Evolutionary conservation across 2,329 filamentous ascomycete species (phyloP).

Genomic region (Trichoderma aggressivum): DNA sequence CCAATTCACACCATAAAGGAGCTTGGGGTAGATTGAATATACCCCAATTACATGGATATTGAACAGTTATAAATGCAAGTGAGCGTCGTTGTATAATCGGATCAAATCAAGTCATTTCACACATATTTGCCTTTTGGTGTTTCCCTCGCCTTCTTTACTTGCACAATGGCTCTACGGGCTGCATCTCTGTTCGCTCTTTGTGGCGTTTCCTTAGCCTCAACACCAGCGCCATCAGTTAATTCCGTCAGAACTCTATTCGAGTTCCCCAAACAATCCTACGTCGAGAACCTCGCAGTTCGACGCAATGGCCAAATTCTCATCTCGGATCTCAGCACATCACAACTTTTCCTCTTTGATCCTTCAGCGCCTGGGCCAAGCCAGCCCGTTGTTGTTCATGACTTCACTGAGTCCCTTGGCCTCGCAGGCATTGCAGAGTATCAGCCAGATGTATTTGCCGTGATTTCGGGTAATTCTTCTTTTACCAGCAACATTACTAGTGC

Average conservation of each 20-base stretch:
- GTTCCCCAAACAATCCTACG: conserved; percentile 14
- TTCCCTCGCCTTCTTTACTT: background rate
- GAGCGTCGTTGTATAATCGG: background rate
- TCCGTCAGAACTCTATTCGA: conserved; percentile 12
- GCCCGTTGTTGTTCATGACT: conserved; percentile 29
- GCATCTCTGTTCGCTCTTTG: background rate
- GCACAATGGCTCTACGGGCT: background rate
- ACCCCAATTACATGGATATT: background rate
- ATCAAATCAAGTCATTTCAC: too few species aligned
- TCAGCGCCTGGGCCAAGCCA: conserved; percentile 9
- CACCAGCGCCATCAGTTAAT: background rate
- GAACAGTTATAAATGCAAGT: background rate
- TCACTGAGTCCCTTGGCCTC: conserved; percentile 26
- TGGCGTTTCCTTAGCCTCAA: conserved; percentile 1
- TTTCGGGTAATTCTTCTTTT: conserved; percentile 26
- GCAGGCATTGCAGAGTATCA: conserved; percentile 36
- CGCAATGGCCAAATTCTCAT: conserved; percentile 37
- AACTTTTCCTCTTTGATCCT: conserved; percentile 35
- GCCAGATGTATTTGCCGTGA: conserved; percentile 33
- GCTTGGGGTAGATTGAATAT: conserved; percentile 6
- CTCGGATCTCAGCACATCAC: conserved; percentile 29
- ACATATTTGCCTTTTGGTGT: background rate
- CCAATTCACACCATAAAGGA: background rate
- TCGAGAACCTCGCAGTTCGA: conserved; percentile 37
- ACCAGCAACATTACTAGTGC: conserved; percentile 16